A percentile compares a stretch with the other conserved stretches of the same genome.
These are phyloP conservation scores for Suhomyces maxii DNA, from an alignment of 1,139 yeast genomes.

Conservation along the genomic window DNA sequence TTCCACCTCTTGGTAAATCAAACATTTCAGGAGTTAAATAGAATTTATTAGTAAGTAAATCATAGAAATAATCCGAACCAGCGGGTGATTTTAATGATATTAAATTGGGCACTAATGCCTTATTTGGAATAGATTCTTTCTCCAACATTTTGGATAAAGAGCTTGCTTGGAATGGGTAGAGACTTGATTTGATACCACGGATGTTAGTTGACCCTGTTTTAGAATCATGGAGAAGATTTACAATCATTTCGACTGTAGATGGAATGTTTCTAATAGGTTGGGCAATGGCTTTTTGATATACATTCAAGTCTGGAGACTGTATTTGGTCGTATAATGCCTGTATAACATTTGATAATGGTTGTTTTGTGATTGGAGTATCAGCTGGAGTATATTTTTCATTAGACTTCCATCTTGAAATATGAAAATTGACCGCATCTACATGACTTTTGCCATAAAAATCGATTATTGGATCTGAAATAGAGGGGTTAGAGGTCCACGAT, in stretches of 20 bases:
- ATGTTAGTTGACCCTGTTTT: conserved; percentile 18
- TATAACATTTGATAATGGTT: conserved; percentile 22
- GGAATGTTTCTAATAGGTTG: background rate
- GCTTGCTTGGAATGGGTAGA: conserved; percentile 58
- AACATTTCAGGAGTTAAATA: conserved; percentile 39
- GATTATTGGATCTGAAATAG: background rate
- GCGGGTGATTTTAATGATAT: conserved; percentile 28
- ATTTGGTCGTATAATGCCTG: conserved; percentile 39
- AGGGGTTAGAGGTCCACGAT: conserved; percentile 16
- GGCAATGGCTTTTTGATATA: conserved; percentile 16
- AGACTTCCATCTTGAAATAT: conserved; percentile 33
- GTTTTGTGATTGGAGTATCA: background rate
- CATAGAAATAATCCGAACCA: conserved; percentile 29
- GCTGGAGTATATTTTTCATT: conserved; percentile 4
- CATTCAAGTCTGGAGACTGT: conserved; percentile 37
- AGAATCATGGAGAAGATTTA: background rate
- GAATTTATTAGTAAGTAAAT: conserved; percentile 30
- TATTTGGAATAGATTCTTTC: conserved; percentile 42
- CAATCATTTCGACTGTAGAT: background rate
- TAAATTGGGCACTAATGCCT: conserved; percentile 46
- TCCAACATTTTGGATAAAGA: conserved; percentile 61
- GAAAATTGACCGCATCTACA: conserved; percentile 20
- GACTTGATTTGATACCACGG: conserved; percentile 49
- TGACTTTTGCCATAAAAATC: conserved; percentile 1
- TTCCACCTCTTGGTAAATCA: conserved; percentile 61